Percentiles rank a stretch among this genome's conserved stretches.
Conservation (phyloP, 768 basidiomycete genomes). For the Wakefieldia striispora region DNA sequence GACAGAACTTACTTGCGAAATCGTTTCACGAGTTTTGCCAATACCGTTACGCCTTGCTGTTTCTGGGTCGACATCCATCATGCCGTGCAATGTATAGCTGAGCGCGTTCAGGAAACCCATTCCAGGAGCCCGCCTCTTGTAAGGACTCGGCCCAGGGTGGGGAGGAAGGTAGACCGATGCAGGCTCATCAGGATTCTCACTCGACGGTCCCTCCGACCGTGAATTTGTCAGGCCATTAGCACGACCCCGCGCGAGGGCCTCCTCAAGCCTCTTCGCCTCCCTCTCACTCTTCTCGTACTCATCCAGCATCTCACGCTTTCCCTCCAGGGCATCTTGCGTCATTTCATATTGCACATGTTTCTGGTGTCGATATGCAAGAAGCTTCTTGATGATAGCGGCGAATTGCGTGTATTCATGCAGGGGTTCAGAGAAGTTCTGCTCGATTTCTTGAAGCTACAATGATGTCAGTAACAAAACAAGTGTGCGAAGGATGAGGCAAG, state of each 20-base stretch:
- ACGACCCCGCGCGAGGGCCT: constrained; percentile 70
- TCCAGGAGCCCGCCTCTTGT: constrained; percentile 62
- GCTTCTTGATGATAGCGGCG: constrained; percentile 88
- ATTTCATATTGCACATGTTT: constrained; percentile 98
- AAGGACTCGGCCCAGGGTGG: constrained; percentile 76
- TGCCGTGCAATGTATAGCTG: constrained; percentile 92
- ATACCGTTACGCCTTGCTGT: constrained; percentile 91
- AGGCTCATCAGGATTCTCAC: constrained; percentile 39
- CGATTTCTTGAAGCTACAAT: constrained; percentile 83
- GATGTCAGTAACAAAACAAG: constrained; percentile 4
- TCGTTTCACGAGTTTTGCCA: constrained; percentile 89
- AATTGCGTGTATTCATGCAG: constrained; percentile 96
- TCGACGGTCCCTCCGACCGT: constrained; percentile 31
- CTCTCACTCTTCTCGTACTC: constrained; percentile 91
- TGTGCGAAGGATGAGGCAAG: constrained; percentile 2
- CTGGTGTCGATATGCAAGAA: constrained; percentile 93
- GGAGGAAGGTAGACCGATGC: constrained; percentile 62
- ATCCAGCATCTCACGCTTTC: constrained; percentile 79
- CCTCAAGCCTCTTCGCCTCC: constrained; percentile 86
- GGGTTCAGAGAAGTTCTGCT: constrained; percentile 94
- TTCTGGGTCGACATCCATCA: constrained; percentile 99
- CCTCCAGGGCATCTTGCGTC: constrained; percentile 87
- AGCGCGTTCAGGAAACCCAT: constrained; percentile 89
- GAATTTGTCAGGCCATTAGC: constrained; percentile 26
- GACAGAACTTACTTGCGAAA: constrained; percentile 72